Base-by-base conservation (phyloP, 257 asterid species). In the Anisodus tanguticus region DNA sequence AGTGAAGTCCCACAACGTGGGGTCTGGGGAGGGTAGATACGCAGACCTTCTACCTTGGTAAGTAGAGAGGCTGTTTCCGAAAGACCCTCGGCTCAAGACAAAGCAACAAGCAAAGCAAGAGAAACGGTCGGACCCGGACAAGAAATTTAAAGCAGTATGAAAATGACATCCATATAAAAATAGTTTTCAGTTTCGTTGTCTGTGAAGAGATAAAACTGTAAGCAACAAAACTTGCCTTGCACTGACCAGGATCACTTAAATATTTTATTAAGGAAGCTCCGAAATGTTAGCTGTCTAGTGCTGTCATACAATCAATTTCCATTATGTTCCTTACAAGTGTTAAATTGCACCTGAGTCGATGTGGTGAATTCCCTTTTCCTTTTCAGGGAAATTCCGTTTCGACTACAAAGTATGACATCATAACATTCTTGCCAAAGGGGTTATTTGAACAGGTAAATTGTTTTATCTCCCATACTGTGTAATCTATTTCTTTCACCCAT, bases 381-480 rank as follows among this genome's bases (percentile, higher is more conserved):
- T 90, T 90, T 81, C 95, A 97, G 99, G 96, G 95, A 66, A 97
- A 95, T 90, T 90, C 98, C 37, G 99, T 97, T 68, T 95, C 99
- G 64, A 97, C 99, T 78, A 97, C 99, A 3, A 97, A 97, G 91
- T 95, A 97, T 79, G 98, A 95, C 54, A 87, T 97, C 47, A 68
- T 97, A 19, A 95, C 98, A 9, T 95, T 95, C 87, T 89, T 95
- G 86, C 99, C 98, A 0, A 95, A 95, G 91, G 98, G 98, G 57
- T 89, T 97, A 84, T 97, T 97, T 89, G 99, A 95, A 91, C 99
- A 97, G 97, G 99, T 97, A 93, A 88, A 86, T 71, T 87, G 59
- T 83, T 74, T 59, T 49, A 82, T 67, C 70, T 64, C 57, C 84
- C 66, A 60, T 15, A 13, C 41, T 57, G 43, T 13, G 13, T 17